phyloP scores from a whole-genome alignment of 2,329 filamentous ascomycete genomes.

The Colletotrichum tamarilloi region DNA sequence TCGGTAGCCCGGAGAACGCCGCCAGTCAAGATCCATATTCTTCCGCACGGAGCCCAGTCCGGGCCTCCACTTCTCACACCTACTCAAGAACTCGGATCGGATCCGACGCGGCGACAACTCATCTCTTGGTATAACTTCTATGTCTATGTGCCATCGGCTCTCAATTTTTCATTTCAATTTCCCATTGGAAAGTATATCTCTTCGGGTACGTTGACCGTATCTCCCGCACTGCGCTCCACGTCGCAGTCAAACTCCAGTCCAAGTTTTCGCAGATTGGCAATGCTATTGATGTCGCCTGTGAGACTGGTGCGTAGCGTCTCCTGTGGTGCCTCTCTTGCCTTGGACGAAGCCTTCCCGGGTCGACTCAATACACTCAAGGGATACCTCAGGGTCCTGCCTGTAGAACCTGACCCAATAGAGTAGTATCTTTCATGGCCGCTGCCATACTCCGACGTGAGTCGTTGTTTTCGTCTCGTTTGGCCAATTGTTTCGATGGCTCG shows the following conservation, averaged over 20 bases:
- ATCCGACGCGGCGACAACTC: too few species aligned
- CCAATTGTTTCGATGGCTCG: constrained; percentile 9
- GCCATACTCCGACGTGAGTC: background rate
- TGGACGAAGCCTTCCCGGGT: background rate
- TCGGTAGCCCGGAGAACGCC: background rate
- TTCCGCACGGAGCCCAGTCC: background rate
- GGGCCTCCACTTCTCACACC: background rate
- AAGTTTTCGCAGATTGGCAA: too few species aligned
- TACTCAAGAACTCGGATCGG: too few species aligned
- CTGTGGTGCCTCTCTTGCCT: background rate
- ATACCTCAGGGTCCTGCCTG: background rate
- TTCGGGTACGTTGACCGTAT: background rate
- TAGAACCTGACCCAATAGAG: background rate
- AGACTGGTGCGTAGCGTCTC: background rate
- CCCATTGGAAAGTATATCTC: background rate
- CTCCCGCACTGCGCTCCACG: background rate
- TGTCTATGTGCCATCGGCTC: too few species aligned
- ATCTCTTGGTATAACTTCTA: too few species aligned
- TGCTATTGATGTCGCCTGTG: background rate
- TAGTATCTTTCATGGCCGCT: background rate
- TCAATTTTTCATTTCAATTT: too few species aligned
- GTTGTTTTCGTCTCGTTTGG: background rate
- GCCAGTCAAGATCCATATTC: background rate
- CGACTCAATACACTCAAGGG: constrained; percentile 2
- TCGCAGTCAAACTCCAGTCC: background rate